A percentile compares a stretch with the other conserved stretches of the same genome.
phyloP scores from a whole-genome alignment of 2,329 filamentous ascomycete species.

The Capronia americana region DNA sequence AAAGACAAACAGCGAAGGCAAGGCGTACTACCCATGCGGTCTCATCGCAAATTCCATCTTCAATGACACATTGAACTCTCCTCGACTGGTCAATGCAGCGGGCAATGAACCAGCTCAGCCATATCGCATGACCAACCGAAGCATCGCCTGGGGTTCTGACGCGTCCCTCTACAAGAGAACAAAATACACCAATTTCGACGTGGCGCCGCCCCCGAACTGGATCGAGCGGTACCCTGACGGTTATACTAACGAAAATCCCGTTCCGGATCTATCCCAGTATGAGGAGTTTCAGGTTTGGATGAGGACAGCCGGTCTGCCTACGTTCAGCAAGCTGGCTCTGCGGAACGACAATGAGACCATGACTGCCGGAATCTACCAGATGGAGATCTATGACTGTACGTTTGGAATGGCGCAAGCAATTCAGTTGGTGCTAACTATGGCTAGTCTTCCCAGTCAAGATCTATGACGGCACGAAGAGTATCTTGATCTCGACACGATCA shows the following conservation, averaged over 20 bases:
- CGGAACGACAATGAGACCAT: constrained; percentile 77
- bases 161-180: constrained; percentile 76
- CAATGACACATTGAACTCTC: constrained; percentile 83
- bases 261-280: constrained; percentile 75
- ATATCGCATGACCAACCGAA: constrained; percentile 77
- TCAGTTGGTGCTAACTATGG: constrained; percentile 22
- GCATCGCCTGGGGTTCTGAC: constrained; percentile 88
- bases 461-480: constrained; percentile 60
- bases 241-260: constrained; percentile 69
- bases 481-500: constrained; percentile 73
- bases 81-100: constrained; percentile 64
- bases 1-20: constrained; percentile 57
- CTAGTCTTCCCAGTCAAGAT: constrained; percentile 77
- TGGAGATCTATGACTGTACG: constrained; percentile 81
- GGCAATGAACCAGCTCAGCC: constrained; percentile 48
- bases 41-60: constrained; percentile 96
- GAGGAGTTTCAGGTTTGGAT: constrained; percentile 98
- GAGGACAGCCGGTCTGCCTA: constrained; percentile 90
- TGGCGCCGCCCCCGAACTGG: constrained; percentile 91
- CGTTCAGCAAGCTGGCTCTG: constrained; percentile 90
- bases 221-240: constrained; percentile 68
- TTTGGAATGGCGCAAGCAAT: constrained; percentile 21
- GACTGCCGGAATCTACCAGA: constrained; percentile 72
- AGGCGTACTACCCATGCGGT: constrained; percentile 91
- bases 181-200: constrained; percentile 67